Evolutionary conservation across 768 basidiomycete species (phyloP).

Genomic region (Trametes maxima): DNA sequence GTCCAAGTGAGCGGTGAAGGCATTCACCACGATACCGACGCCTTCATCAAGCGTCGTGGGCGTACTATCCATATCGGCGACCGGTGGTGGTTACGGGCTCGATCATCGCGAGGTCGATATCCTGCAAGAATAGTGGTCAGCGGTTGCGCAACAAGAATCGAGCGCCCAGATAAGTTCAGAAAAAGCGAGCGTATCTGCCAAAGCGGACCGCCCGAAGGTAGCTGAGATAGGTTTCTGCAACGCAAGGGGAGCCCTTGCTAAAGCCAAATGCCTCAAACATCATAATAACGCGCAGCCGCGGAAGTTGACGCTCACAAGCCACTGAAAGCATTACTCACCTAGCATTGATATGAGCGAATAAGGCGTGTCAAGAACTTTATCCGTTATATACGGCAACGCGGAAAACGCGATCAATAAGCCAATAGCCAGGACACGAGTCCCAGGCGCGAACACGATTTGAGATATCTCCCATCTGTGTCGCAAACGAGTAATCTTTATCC

Average conservation of each 20-base stretch:
- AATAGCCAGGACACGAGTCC: too few species aligned
- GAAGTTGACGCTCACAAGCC: neutral
- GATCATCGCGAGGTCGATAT: neutral
- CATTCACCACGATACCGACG: too few species aligned
- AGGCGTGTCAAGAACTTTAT: too few species aligned
- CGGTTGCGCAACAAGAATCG: too few species aligned
- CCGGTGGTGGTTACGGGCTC: neutral
- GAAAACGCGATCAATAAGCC: too few species aligned
- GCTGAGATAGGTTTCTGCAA: constrained; percentile 90
- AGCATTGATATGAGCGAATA: neutral
- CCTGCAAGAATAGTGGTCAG: neutral
- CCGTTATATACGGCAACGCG: too few species aligned
- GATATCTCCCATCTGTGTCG: too few species aligned
- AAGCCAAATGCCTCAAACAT: constrained; percentile 97
- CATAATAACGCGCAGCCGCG: constrained; percentile 39
- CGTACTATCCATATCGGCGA: neutral
- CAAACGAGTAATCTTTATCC: too few species aligned
- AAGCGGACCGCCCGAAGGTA: constrained; percentile 72
- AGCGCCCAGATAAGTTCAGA: constrained; percentile 38
- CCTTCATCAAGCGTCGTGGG: neutral
- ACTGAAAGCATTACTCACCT: neutral
- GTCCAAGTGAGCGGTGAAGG: too few species aligned
- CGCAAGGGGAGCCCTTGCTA: constrained; percentile 60
- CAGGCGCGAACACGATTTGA: too few species aligned
- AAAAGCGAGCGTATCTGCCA: constrained; percentile 46